Base-by-base conservation (phyloP, 2,329 filamentous ascomycete genomes). In the Claviceps sp. region DNA sequence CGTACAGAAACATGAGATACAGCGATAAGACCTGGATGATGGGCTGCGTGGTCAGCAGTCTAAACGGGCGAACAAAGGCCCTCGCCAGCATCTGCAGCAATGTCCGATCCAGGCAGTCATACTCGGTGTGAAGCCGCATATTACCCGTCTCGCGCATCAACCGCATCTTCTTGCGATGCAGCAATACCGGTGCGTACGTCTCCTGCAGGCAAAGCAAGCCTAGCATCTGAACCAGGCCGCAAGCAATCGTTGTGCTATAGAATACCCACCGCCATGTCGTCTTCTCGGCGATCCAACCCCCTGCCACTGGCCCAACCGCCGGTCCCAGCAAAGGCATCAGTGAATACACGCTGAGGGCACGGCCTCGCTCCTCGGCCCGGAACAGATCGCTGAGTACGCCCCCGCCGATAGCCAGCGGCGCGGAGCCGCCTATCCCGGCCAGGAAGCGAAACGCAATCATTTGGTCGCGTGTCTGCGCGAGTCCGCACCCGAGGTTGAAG, bases 211-310 rank as follows among this genome's bases (percentile, higher is more conserved):
- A 77, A 48, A 86, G 64, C 5, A 84, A 30, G 1, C 67, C 84
- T 7, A 75, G 67, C 11, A 75, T 54, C 61, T 86, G 82, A 49
- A 88, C 76, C 13, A 78, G 54, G 1, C 72, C 82, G 52, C 81
- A 79, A 10, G 68, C 67, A 52, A 87, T 82, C 1, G 80, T 78
- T 0, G 81, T 84, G 0, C 79, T 72, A 67, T 77, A 86, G 68
- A 88, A 89, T 7, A 80, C 77, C 85, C 85, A 89, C 41, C 84
- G 75, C 85, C 85, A 89, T 1, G 75, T 80, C 7, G 77, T 73
- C 5, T 79, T 71, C 52, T 62, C 60, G 6, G 67, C 65, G 7
- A 74, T 57, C 34, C 66, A 68, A 2, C 70, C 68, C 11, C 68
- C 71, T 4, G 69, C 67, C 55, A 75, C 68, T 1, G 73, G 72